Percentiles rank a stretch among this genome's conserved stretches.
Evolutionary conservation across 352 stramenopile genomes (phyloP).

Genomic region (Hyaloperonospora arabidopsidis): DNA sequence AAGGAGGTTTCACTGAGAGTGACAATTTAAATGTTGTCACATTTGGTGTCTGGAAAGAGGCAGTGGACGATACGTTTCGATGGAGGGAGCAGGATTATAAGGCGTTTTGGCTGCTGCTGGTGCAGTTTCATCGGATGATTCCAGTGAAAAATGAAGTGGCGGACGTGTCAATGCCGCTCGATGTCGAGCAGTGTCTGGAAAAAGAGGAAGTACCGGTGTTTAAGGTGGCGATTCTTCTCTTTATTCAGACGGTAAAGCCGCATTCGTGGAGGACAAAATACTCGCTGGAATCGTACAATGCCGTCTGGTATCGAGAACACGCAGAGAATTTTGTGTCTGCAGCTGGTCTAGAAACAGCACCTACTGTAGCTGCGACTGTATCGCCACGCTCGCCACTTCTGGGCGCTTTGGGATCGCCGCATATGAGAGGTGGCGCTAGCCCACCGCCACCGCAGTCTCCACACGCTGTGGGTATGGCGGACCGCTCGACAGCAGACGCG

Average conservation of each 20-base stretch:
- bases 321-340: constrained; percentile 37
- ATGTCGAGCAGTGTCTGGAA: constrained; percentile 48
- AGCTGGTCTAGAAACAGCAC: constrained; percentile 26
- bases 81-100: constrained; percentile 79
- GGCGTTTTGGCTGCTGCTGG: constrained; percentile 73
- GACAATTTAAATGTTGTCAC: constrained; percentile 50
- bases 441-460: constrained; percentile 59
- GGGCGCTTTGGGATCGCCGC: constrained; percentile 37
- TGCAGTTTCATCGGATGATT: constrained; percentile 72
- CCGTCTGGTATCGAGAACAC: constrained; percentile 72
- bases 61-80: constrained; percentile 53
- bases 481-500: constrained; percentile 67
- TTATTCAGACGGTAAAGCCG: constrained; percentile 73
- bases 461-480: constrained; percentile 68
- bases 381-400: constrained; percentile 25
- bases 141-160: constrained; percentile 26
- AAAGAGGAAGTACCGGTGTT: constrained; percentile 55
- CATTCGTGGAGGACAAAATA: constrained; percentile 70
- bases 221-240: constrained; percentile 73
- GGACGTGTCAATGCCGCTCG: constrained; percentile 24
- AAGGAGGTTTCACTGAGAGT: constrained; percentile 39
- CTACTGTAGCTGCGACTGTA: constrained; percentile 12
- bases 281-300: constrained; percentile 69
- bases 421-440: constrained; percentile 46
- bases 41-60: constrained; percentile 58